Base-by-base conservation (phyloP, 345 rosid species). In the Microcos paniculata region DNA sequence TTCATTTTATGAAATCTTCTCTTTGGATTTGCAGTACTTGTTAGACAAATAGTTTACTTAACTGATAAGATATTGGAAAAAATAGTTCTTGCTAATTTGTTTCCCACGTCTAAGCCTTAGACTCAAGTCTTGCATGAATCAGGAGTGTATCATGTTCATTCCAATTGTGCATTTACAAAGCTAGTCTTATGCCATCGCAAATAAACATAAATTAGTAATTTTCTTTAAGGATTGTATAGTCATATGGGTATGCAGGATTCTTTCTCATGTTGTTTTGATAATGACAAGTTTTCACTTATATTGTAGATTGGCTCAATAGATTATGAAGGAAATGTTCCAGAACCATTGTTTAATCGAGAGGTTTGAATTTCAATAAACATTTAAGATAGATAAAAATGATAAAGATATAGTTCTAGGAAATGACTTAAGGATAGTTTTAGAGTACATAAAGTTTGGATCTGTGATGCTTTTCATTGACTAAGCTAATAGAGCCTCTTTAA, bases 291-390 rank as follows among this genome's bases (percentile, higher is more conserved):
- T 56, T n/a, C 10, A 21, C 15, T 77, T 46, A n/a, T 74, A 70
- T 76, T 76, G 77, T 88, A 92, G 97, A 80, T 82, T 94, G 77
- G 94, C 91, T 18, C 97, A 92, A 66, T 83, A 94, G 72, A 94
- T 92, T 77, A 90, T 92, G 46, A 78, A 92, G 45, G 98, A 63
- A 97, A 92, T 82, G 98, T 92, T 83, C 98, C 91, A 9, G 95
- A 94, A 80, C 91, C 97, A n/a, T 77, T 92, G 74, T 58, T 83
- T 75, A 89, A 92, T 57, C 77, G 93, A 48, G 87, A 85, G 97
- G 97, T 91, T 62, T 23, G 63, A 14, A 24, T 65, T 51, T 64
- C 2, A 26, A 42, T 5, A 49, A 26, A 26, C 28, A 4, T 49
- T 30, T n/a, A n/a, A n/a, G n/a, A n/a, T n/a, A n/a, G n/a, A n/a